phyloP scores from a whole-genome alignment of 345 rosid species.

The Microthlaspi erraticum region DNA sequence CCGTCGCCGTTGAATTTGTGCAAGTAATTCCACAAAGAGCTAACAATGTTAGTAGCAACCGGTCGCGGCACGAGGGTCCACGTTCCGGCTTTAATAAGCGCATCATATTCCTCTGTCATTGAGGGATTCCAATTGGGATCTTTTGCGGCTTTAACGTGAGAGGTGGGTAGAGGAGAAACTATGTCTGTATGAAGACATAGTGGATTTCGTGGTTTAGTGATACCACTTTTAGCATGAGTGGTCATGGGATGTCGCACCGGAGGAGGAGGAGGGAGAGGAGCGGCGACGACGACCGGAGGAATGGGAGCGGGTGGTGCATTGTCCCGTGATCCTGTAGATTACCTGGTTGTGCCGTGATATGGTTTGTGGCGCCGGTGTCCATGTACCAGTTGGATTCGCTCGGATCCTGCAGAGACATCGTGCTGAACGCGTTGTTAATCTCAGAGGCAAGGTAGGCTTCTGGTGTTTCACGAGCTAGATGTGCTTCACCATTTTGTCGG shows the following conservation, averaged over 20 bases:
- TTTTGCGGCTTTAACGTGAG: neutral
- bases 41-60: neutral
- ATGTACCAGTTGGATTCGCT: too few relatives aligned
- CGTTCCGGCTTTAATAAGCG: neutral
- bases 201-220: neutral
- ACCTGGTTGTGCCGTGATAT: neutral
- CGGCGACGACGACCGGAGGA: too few relatives aligned
- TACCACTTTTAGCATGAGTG: neutral
- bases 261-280: too few relatives aligned
- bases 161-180: too few relatives aligned
- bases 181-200: neutral
- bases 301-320: too few relatives aligned
- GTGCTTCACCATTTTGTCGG: too few relatives aligned
- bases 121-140: neutral
- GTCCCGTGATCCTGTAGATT: neutral
- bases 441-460: too few relatives aligned
- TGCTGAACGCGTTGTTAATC: too few relatives aligned
- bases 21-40: neutral
- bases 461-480: too few relatives aligned
- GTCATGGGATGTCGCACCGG: too few relatives aligned
- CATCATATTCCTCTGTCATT: neutral
- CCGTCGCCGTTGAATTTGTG: neutral
- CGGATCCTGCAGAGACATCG: too few relatives aligned
- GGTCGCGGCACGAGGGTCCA: neutral
- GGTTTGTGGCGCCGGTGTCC: too few relatives aligned